Evolutionary conservation across 306 rosid species (phyloP).

Genomic region (Casuarina equisetifolia): DNA sequence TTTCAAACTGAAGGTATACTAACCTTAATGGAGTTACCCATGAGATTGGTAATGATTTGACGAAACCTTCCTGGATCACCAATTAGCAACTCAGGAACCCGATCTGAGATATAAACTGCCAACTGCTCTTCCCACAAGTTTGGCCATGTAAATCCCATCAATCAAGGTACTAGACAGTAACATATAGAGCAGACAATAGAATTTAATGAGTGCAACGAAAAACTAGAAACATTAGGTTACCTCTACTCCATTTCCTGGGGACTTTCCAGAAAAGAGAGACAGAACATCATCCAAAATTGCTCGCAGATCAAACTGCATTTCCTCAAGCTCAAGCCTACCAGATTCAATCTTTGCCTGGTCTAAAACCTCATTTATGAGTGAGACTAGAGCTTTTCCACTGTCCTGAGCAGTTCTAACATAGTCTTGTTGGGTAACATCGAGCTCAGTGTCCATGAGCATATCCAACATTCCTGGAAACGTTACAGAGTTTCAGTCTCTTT

Average conservation of each 20-base stretch:
- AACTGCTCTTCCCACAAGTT: slow-evolving; percentile 51
- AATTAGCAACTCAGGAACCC: slow-evolving; percentile 71
- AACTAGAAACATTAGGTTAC: slow-evolving; percentile 45
- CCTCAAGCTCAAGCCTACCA: slow-evolving; percentile 96
- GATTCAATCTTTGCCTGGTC: slow-evolving; percentile 98
- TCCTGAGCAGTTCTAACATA: slow-evolving; percentile 86
- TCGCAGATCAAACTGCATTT: slow-evolving; percentile 69
- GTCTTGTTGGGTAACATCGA: slow-evolving; percentile 91
- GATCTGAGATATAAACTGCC: slow-evolving; percentile 81
- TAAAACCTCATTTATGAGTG: slow-evolving; percentile 88
- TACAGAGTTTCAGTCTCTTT: slow-evolving; percentile 27
- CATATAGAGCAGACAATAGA: slow-evolving; percentile 5
- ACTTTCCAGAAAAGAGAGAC: slow-evolving; percentile 88
- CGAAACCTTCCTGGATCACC: slow-evolving; percentile 94
- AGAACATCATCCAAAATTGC: slow-evolving; percentile 85
- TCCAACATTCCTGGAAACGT: slow-evolving; percentile 86
- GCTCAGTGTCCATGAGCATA: slow-evolving; percentile 94
- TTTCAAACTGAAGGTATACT: slow-evolving; percentile 23
- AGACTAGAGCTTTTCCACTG: slow-evolving; percentile 94
- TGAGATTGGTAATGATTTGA: slow-evolving; percentile 81
- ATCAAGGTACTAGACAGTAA: slow-evolving; percentile 26
- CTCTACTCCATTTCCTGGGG: slow-evolving; percentile 95
- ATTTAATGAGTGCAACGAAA: slow-evolving; percentile 3
- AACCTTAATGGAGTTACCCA: slow-evolving; percentile 88
- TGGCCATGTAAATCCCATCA: slow-evolving; percentile 28